A percentile compares a stretch with the other conserved stretches of the same genome.
Evolutionary conservation across 1,284 basidiomycete genomes (phyloP).

Genomic region (Heterobasidion occidentale): DNA sequence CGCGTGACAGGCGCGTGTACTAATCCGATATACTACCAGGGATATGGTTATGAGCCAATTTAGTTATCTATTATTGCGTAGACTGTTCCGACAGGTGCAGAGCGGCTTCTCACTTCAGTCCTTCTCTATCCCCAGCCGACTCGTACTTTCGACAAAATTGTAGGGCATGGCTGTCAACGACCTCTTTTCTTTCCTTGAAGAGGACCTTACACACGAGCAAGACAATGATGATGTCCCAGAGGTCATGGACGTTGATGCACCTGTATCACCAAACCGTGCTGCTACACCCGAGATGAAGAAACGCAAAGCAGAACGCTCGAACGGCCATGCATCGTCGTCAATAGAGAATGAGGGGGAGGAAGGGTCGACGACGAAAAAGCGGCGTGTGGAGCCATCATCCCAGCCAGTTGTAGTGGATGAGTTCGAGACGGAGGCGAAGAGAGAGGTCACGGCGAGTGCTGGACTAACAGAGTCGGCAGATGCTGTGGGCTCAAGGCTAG

Average conservation of each 20-base stretch:
- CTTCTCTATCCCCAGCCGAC: not conserved
- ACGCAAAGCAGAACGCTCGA: conserved; percentile 15
- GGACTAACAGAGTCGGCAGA: conserved; percentile 69
- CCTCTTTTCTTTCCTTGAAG: conserved; percentile 36
- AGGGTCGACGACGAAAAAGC: not conserved
- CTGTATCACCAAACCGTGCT: not conserved
- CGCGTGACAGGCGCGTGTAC: conserved; percentile 15
- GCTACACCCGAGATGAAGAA: conserved; percentile 16
- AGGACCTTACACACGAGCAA: conserved; percentile 9
- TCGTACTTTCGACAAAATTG: not conserved
- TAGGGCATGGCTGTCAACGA: conserved; percentile 23
- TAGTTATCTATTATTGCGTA: not conserved
- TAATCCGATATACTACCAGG: conserved; percentile 1
- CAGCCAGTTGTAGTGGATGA: conserved; percentile 80
- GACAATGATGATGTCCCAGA: conserved; percentile 14
- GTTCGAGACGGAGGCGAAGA: conserved; percentile 83
- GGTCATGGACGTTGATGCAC: conserved; percentile 15
- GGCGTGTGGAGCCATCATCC: conserved; percentile 29
- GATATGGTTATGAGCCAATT: not conserved
- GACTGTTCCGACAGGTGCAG: not conserved
- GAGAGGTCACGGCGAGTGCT: conserved; percentile 80
- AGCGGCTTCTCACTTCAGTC: not conserved
- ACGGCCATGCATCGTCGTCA: not conserved
- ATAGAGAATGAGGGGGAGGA: not conserved
- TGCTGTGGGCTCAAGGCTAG: conserved; percentile 56